phyloP scores from a whole-genome alignment of 164 flowering plant species.

The Dillenia turbinata region DNA sequence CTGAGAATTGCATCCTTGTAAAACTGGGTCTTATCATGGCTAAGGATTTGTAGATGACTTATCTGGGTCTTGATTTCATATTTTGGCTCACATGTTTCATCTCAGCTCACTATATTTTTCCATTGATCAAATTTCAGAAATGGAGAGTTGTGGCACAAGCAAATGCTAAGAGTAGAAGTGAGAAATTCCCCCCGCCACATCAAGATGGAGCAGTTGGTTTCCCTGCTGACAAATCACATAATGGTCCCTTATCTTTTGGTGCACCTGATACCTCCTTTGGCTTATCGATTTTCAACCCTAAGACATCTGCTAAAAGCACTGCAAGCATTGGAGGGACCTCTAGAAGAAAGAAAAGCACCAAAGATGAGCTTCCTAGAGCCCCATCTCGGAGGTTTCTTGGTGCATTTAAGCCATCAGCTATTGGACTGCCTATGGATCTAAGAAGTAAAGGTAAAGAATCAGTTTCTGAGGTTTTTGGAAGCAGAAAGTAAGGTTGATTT shows the following conservation, averaged over 20 bases:
- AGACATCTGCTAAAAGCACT: constrained; percentile 29
- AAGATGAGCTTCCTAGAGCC: constrained; percentile 37
- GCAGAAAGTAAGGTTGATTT: constrained; percentile 18
- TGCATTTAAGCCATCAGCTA: constrained; percentile 42
- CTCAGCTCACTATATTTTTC: background rate
- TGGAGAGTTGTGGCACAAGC: constrained; percentile 52
- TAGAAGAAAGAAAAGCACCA: constrained; percentile 31
- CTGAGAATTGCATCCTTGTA: too few relatives aligned
- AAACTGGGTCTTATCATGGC: too few relatives aligned
- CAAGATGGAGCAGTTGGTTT: constrained; percentile 76
- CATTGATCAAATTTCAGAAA: constrained; percentile 40
- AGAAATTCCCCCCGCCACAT: constrained; percentile 96
- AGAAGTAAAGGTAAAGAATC: constrained; percentile 39
- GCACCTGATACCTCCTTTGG: constrained; percentile 46
- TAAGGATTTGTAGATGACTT: too few relatives aligned
- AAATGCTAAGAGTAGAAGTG: constrained; percentile 86
- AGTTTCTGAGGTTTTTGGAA: constrained; percentile 44
- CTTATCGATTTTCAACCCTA: constrained; percentile 45
- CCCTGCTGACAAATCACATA: constrained; percentile 41
- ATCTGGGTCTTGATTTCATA: too few relatives aligned
- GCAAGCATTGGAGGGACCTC: constrained; percentile 34
- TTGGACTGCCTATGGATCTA: constrained; percentile 45
- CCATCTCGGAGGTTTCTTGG: constrained; percentile 41
- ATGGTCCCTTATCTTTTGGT: constrained; percentile 54
- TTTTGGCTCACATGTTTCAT: background rate